These are phyloP conservation scores for Starmerella riodocensis DNA, from an alignment of 805 yeast species.

Conservation along the genomic window DNA sequence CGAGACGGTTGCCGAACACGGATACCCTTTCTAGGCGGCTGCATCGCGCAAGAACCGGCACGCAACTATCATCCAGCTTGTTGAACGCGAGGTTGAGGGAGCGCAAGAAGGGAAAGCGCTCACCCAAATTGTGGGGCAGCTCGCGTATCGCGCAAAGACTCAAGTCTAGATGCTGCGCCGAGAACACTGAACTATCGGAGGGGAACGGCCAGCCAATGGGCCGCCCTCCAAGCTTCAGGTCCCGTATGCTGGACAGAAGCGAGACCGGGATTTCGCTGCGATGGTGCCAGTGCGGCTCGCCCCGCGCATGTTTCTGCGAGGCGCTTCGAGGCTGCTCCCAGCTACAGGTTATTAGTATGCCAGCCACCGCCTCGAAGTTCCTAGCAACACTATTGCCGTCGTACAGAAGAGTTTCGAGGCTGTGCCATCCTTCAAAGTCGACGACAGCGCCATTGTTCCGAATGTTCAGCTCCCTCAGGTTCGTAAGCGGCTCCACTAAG, in stretches of 20 bases:
- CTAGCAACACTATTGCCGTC: slow-evolving; percentile 18
- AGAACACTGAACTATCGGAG: slow-evolving; percentile 3
- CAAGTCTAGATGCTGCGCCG: slow-evolving; percentile 21
- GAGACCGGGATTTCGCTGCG: slow-evolving; percentile 5
- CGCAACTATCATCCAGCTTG: slow-evolving; percentile 12
- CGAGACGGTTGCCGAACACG: slow-evolving; percentile 17
- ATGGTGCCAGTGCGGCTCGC: not conserved
- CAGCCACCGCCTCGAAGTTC: slow-evolving; percentile 10
- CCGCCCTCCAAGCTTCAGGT: slow-evolving; percentile 14
- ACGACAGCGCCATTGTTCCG: slow-evolving; percentile 17
- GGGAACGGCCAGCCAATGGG: slow-evolving; percentile 9
- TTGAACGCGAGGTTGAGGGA: slow-evolving; percentile 20
- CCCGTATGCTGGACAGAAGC: slow-evolving; percentile 10
- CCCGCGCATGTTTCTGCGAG: not conserved
- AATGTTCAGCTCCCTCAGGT: slow-evolving; percentile 14
- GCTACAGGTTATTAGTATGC: slow-evolving; percentile 14
- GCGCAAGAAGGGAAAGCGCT: slow-evolving; percentile 17
- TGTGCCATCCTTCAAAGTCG: slow-evolving; percentile 17
- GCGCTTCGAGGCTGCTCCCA: slow-evolving; percentile 16
- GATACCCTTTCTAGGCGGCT: slow-evolving; percentile 18
- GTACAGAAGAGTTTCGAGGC: slow-evolving; percentile 17
- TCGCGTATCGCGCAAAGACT: slow-evolving; percentile 8
- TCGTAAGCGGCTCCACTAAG: slow-evolving; percentile 15
- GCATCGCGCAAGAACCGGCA: slow-evolving; percentile 10
- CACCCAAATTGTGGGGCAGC: slow-evolving; percentile 17